These are phyloP conservation scores for Rehmannia glutinosa DNA, from an alignment of 257 asterid species.

Conservation along the genomic window DNA sequence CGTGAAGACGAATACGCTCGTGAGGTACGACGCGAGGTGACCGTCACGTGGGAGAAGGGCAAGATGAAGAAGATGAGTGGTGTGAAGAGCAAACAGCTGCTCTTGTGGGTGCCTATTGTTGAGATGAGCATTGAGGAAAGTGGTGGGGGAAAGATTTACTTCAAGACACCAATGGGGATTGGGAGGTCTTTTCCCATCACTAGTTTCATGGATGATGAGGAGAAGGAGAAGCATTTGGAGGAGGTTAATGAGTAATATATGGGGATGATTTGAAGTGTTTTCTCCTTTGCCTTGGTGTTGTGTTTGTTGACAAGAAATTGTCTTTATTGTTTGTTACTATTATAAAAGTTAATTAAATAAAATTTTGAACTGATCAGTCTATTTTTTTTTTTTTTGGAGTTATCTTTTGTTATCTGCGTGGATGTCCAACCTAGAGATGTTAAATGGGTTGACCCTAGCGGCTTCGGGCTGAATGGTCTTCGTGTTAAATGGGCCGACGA, in stretches of 20 bases:
- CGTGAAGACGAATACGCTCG: conserved; percentile 45
- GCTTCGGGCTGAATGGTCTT: no score
- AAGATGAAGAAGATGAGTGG: conserved; percentile 97
- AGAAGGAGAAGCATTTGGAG: conserved; percentile 36
- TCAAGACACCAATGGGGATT: conserved; percentile 89
- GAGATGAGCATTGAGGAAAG: conserved; percentile 78
- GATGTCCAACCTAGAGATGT: no score
- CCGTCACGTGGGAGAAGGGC: conserved; percentile 68
- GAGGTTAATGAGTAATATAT: neutral
- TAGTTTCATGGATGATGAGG: conserved; percentile 77
- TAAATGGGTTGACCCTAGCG: no score
- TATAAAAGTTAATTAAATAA: neutral
- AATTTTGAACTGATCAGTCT: neutral
- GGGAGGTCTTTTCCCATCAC: conserved; percentile 76
- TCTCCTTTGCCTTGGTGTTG: neutral
- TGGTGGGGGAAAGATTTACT: conserved; percentile 42
- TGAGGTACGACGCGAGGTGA: conserved; percentile 79
- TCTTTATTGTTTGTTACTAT: neutral
- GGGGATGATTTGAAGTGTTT: neutral
- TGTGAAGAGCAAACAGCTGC: conserved; percentile 74
- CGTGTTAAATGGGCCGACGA: no score
- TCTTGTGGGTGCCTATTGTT: conserved; percentile 86
- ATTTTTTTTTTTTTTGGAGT: neutral
- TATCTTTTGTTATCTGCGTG: no score
- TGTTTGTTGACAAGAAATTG: neutral